Conservation (phyloP, 1,284 basidiomycete species). For the Uromyces viciae-fabae region DNA sequence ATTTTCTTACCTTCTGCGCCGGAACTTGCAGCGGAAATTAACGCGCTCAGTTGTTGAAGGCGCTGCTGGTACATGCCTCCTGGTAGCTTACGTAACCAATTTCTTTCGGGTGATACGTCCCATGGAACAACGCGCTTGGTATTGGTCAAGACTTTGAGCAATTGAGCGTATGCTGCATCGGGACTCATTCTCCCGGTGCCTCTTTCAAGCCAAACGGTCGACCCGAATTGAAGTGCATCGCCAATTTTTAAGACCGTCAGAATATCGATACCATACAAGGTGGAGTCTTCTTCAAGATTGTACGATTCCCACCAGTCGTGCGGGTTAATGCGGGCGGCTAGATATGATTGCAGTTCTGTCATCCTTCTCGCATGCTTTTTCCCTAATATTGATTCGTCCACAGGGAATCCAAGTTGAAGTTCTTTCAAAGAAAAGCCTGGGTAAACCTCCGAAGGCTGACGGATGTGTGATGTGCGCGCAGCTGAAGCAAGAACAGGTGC, state of each 20-base stretch:
- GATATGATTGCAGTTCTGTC: background rate
- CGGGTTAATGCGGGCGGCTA: background rate
- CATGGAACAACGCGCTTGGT: background rate
- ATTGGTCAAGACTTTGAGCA: background rate
- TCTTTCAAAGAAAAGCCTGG: too few relatives aligned
- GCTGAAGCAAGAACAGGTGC: background rate
- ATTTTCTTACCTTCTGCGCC: too few relatives aligned
- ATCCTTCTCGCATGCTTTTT: background rate
- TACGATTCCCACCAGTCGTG: background rate
- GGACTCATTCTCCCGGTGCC: background rate
- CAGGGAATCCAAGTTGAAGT: too few relatives aligned
- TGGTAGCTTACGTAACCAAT: background rate
- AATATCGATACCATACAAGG: background rate
- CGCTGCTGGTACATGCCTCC: background rate
- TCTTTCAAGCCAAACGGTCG: background rate
- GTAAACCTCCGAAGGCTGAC: background rate
- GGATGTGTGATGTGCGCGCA: background rate
- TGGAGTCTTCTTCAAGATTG: background rate
- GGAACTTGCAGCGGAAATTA: background rate
- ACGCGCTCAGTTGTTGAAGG: background rate
- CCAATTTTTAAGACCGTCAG: background rate
- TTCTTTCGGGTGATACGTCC: constrained; percentile 5
- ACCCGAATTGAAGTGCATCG: background rate
- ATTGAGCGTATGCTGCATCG: background rate
- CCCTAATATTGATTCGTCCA: background rate